Conservation (phyloP, 2,329 filamentous ascomycete species). For the Neopestalotiopsis clavispora region DNA sequence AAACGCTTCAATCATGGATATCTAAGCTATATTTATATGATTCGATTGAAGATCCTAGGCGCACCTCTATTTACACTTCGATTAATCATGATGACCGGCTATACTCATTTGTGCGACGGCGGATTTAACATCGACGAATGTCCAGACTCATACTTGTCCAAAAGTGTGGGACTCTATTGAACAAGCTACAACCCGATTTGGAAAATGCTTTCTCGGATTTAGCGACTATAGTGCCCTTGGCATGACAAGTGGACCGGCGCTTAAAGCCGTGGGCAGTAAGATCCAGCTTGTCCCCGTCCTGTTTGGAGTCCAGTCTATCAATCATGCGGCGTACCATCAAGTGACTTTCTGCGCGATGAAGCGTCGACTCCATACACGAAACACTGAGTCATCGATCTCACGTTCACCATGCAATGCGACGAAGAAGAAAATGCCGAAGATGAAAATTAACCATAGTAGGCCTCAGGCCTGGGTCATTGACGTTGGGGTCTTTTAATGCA, state of each 20-base stretch:
- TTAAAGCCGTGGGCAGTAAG: no score
- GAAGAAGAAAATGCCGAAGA: background rate
- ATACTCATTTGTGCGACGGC: background rate
- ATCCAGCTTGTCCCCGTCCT: no score
- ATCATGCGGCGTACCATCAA: no score
- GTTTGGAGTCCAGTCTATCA: no score
- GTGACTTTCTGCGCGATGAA: background rate
- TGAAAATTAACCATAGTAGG: background rate
- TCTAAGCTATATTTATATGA: background rate
- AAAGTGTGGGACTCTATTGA: background rate
- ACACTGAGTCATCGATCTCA: background rate
- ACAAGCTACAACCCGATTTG: background rate
- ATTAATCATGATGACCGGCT: background rate
- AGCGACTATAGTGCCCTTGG: background rate
- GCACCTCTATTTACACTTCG: background rate
- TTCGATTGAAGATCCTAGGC: background rate
- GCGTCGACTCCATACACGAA: background rate
- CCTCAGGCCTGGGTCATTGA: background rate
- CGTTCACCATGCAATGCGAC: background rate
- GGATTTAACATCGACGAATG: background rate
- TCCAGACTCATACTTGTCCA: background rate
- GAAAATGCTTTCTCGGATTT: background rate
- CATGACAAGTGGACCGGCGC: no score
- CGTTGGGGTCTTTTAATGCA: background rate
- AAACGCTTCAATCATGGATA: background rate